phyloP scores from a whole-genome alignment of 306 rosid species.

The Inga leiocalycina region DNA sequence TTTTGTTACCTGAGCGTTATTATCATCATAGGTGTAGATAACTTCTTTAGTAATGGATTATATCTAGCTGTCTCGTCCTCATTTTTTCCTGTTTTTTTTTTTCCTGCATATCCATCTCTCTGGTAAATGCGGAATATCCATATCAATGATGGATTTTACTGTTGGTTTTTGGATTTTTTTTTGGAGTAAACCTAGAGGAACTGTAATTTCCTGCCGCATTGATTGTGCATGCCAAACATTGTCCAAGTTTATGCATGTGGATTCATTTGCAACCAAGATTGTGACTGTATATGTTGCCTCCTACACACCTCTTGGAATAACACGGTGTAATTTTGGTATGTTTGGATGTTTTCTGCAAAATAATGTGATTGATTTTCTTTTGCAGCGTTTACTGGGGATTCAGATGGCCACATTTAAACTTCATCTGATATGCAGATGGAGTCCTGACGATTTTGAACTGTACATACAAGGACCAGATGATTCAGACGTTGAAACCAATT shows the following conservation, averaged over 20 bases:
- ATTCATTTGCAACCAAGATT: neutral
- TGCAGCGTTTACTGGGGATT: constrained; percentile 78
- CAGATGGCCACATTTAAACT: constrained; percentile 85
- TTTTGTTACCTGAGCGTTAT: neutral
- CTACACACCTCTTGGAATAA: neutral
- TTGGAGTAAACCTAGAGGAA: neutral
- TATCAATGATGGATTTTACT: neutral
- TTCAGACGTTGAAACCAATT: constrained; percentile 75
- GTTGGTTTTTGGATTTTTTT: neutral
- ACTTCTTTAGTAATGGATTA: neutral
- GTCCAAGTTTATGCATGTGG: neutral
- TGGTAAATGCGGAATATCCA: neutral
- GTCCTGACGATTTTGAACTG: constrained; percentile 69
- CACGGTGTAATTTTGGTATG: no score
- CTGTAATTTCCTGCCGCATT: neutral
- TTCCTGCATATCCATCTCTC: neutral
- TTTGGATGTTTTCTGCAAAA: neutral
- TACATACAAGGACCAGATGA: constrained; percentile 68
- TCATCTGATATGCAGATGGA: constrained; percentile 81
- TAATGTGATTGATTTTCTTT: constrained; percentile 20
- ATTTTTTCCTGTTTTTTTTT: neutral
- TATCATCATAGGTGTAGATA: neutral
- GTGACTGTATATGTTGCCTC: neutral
- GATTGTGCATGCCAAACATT: neutral
- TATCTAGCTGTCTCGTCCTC: neutral